Base-by-base conservation (phyloP, 163 green algal genomes). In the Scenedesmus sp. region DNA sequence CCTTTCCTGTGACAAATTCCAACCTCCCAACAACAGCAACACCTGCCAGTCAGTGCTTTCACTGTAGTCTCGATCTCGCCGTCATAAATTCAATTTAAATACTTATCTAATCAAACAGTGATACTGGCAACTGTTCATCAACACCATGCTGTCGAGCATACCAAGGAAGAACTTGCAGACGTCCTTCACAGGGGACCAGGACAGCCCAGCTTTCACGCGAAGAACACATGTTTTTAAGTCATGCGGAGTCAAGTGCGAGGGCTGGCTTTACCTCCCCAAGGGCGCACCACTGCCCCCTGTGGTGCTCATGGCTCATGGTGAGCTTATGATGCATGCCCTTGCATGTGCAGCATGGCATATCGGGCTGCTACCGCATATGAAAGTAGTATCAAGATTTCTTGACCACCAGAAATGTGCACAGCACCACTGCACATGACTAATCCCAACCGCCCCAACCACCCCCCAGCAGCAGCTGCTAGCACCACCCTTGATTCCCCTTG, bases 221-320 rank as follows among this genome's bases (percentile, higher is more conserved):
- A 79, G 70, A 23, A 79, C 70, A 52, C 70, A 79, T 79, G 70
- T 79, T 4, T 84, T 86, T 56, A 26, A 57, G 3, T 89, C 84
- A 15, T 13, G 15, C 18, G 60, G 89, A 12, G 12, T 64, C 20
- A 13, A 76, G 34, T 84, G 59, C 18, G 89, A 92, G 56, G 82
- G 73, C 4, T 92, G 89, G 89, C 66, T 92, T 2, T 92, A 92
- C 66, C 15, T 86, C 3, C 89, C 89, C 10, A 90, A 66, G n/a
- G 46, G 20, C 8, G 16, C 54, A 34, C 4, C 13, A 26, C 60
- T 55, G n/a, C 60, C 86, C 46, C 90, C 90, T 54, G 66, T 91
- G 18, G 90, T 93, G 77, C 8, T 93, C 9, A 91, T 93, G 90
- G 90, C 34, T 15, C 90, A 93, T 76, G 90, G 90, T 87, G 54